These are phyloP conservation scores for Epichloe hybrida DNA, from an alignment of 2,329 filamentous ascomycete species.

Conservation along the genomic window DNA sequence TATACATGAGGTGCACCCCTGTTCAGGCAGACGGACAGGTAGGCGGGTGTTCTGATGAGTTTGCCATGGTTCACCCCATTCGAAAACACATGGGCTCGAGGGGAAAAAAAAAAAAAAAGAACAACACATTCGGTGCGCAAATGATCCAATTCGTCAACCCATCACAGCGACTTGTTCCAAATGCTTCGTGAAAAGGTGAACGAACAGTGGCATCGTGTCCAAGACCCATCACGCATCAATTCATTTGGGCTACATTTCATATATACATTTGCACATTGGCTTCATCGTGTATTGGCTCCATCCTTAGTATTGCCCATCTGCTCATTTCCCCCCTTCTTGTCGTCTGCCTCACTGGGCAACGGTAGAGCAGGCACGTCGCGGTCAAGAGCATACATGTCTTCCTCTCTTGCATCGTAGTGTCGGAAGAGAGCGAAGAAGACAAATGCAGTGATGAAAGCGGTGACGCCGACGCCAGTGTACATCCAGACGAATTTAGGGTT, in stretches of 20 bases:
- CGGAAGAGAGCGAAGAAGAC: conserved; percentile 35
- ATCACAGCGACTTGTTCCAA: neutral
- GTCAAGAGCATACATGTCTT: conserved; percentile 25
- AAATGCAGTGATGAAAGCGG: conserved; percentile 32
- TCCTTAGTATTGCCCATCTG: neutral
- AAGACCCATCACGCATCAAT: neutral
- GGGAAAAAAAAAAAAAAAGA: no score
- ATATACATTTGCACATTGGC: neutral
- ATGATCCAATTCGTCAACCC: neutral
- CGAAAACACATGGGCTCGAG: no score
- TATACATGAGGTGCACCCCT: no score
- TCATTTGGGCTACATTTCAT: neutral
- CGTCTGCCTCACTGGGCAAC: neutral
- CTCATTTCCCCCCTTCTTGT: neutral
- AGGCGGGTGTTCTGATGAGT: no score
- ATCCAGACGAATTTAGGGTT: conserved; percentile 56
- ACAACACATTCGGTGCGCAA: no score
- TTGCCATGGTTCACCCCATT: no score
- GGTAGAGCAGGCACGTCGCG: conserved; percentile 17
- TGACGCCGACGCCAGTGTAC: conserved; percentile 43
- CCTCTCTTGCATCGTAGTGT: conserved; percentile 25
- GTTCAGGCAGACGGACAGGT: no score
- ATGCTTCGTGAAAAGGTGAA: neutral
- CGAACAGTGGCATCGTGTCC: neutral
- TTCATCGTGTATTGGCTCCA: neutral